Percentiles rank a stretch among this genome's conserved stretches.
Conservation (phyloP, 1,284 basidiomycete genomes). For the Amylostereum areolatum region DNA sequence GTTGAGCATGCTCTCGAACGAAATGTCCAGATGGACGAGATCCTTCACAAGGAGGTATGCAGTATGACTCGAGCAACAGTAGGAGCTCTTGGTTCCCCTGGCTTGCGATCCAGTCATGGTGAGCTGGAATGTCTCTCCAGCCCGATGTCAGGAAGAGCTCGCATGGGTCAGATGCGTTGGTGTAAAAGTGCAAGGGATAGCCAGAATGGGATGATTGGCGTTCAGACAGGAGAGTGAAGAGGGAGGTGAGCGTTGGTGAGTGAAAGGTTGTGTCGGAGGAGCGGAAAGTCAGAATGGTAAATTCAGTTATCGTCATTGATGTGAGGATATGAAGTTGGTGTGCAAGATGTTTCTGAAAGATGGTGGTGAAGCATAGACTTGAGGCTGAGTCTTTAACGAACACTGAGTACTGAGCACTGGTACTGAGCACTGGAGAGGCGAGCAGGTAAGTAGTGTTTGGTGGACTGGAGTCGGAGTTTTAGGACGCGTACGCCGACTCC, state of each 20-base stretch:
- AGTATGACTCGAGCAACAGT: conserved; percentile 20
- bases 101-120: conserved; percentile 37
- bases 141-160: conserved; percentile 36
- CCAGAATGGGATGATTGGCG: conserved; percentile 34
- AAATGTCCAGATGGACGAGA: conserved; percentile 35
- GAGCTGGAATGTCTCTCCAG: conserved; percentile 35
- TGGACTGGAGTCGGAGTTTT: too few species aligned
- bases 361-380: too few species aligned
- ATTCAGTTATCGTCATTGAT: conserved; percentile 19
- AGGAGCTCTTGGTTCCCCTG: conserved; percentile 34
- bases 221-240: conserved; percentile 19
- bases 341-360: too few species aligned
- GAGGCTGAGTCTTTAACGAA: too few species aligned
- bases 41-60: conserved; percentile 29
- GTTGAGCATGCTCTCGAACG: too few species aligned
- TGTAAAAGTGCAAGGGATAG: conserved; percentile 33
- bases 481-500: too few species aligned
- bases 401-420: too few species aligned
- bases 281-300: conserved; percentile 16
- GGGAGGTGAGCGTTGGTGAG: conserved; percentile 11
- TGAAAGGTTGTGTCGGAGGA: conserved; percentile 10
- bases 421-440: too few species aligned
- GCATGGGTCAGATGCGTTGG: conserved; percentile 15
- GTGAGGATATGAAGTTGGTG: background rate
- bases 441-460: too few species aligned